These are phyloP conservation scores for Cordyceps fumosorosea DNA, from an alignment of 2,329 filamentous ascomycete species.

Conservation along the genomic window DNA sequence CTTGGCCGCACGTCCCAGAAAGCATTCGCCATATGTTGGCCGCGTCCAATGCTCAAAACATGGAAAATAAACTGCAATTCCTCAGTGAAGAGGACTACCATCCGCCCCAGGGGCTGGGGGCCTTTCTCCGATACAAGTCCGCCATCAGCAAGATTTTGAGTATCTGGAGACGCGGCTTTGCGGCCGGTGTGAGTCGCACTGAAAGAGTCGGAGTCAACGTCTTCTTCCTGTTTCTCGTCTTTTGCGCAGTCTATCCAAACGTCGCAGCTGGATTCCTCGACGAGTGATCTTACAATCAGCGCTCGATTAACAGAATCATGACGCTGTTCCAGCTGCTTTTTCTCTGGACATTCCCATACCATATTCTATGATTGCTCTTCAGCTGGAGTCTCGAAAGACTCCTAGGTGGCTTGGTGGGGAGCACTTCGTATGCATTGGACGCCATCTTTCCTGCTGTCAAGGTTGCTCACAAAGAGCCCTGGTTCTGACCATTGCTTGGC, in stretches of 20 bases:
- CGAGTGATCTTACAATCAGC: conserved; percentile 18
- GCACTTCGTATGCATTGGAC: conserved; percentile 16
- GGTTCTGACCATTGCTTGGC: conserved; percentile 17
- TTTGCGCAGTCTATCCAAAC: conserved; percentile 16
- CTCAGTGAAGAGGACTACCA: conserved; percentile 14
- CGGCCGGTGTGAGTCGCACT: conserved; percentile 8
- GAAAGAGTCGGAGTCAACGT: conserved; percentile 15
- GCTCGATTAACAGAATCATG: conserved; percentile 16
- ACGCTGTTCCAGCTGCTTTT: conserved; percentile 16
- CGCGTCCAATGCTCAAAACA: conserved; percentile 13
- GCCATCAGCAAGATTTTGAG: conserved; percentile 14
- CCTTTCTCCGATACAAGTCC: conserved; percentile 5
- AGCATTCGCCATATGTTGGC: conserved; percentile 12
- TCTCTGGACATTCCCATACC: conserved; percentile 16
- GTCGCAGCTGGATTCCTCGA: conserved; percentile 16
- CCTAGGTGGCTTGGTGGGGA: conserved; percentile 16
- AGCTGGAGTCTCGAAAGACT: conserved; percentile 18
- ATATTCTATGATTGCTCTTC: conserved; percentile 16
- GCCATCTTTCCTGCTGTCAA: conserved; percentile 14
- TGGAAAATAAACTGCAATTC: conserved; percentile 14
- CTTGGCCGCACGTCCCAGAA: conserved; percentile 12
- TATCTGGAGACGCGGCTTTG: conserved; percentile 16
- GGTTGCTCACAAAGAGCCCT: conserved; percentile 7
- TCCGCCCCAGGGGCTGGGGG: conserved; percentile 1
- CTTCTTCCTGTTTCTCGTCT: conserved; percentile 17